A percentile compares a stretch with the other conserved stretches of the same genome.
phyloP scores from a whole-genome alignment of 2,329 filamentous ascomycete genomes.

The Purpureocillium takamizusanense region DNA sequence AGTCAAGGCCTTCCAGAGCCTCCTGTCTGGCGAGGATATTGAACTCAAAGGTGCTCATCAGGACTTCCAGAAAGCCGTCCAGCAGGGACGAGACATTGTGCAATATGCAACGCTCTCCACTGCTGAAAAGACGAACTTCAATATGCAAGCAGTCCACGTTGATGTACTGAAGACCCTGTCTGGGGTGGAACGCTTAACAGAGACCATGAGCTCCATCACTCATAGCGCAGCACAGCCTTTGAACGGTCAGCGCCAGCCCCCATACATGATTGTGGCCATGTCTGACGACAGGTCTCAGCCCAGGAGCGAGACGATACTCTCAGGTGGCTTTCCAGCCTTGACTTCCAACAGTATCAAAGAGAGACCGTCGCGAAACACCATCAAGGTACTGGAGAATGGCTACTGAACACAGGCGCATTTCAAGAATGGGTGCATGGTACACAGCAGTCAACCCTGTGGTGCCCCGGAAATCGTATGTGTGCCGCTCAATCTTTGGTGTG shows the following conservation, averaged over 20 bases:
- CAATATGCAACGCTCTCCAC: conserved; percentile 3
- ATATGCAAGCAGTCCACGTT: conserved; percentile 1
- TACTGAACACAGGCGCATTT: conserved; percentile 4
- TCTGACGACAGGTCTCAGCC: not conserved
- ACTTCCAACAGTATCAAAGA: conserved; percentile 4
- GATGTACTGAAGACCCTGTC: conserved; percentile 1
- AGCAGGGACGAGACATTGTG: conserved; percentile 4
- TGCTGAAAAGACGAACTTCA: conserved; percentile 1
- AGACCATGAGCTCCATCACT: not conserved
- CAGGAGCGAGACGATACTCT: conserved; percentile 4
- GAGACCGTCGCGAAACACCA: conserved; percentile 4
- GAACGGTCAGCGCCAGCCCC: conserved; percentile 1
- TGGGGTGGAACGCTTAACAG: not conserved
- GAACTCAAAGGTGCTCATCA: conserved; percentile 5
- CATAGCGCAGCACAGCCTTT: not conserved
- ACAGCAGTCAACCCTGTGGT: conserved; percentile 5
- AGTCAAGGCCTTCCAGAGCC: conserved; percentile 5
- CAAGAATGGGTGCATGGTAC: conserved; percentile 4
- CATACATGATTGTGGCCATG: not conserved
- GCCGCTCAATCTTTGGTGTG: not conserved
- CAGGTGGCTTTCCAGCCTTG: conserved; percentile 5
- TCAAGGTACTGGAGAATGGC: conserved; percentile 5
- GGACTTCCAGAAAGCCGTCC: conserved; percentile 5
- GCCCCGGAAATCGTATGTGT: conserved; percentile 5
- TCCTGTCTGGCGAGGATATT: conserved; percentile 5